phyloP scores from a whole-genome alignment of 2,329 filamentous ascomycete species.

The Fonsecaea monophora region DNA sequence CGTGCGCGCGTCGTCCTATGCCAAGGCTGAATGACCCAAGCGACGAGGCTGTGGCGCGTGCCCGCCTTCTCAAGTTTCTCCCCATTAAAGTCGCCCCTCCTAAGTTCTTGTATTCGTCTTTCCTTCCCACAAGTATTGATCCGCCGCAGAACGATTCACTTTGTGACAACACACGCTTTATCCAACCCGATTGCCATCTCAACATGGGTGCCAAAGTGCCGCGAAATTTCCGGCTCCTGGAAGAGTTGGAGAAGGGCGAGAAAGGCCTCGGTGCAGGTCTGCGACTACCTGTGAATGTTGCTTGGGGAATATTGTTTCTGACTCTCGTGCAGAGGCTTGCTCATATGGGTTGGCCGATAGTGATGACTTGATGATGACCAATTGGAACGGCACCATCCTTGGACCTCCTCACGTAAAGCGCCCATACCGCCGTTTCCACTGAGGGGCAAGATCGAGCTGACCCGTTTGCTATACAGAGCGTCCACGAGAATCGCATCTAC shows the following conservation, averaged over 20 bases:
- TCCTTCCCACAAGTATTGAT: neutral
- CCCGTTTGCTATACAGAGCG: conserved; percentile 66
- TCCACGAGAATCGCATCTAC: conserved; percentile 98
- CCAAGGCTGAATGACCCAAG: neutral
- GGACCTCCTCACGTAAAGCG: conserved; percentile 87
- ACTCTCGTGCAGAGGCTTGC: conserved; percentile 75
- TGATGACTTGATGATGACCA: conserved; percentile 94
- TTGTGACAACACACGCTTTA: neutral
- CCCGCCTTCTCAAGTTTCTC: conserved; percentile 7
- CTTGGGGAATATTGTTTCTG: conserved; percentile 28
- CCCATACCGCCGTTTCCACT: neutral
- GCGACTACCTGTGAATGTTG: conserved; percentile 40
- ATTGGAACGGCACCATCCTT: conserved; percentile 98
- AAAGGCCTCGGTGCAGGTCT: conserved; percentile 91
- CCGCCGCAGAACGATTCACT: neutral
- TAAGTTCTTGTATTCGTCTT: conserved; percentile 10
- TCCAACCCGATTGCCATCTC: neutral
- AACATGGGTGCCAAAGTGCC: conserved; percentile 77
- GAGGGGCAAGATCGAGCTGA: conserved; percentile 12
- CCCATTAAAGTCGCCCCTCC: conserved; percentile 16
- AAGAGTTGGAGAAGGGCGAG: conserved; percentile 98
- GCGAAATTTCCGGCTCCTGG: conserved; percentile 92
- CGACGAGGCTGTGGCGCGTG: conserved; percentile 28
- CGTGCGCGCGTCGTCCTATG: neutral
- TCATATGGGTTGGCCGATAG: conserved; percentile 95